Conservation (phyloP, 179 eudicot species). For the Carnegiea gigantea region DNA sequence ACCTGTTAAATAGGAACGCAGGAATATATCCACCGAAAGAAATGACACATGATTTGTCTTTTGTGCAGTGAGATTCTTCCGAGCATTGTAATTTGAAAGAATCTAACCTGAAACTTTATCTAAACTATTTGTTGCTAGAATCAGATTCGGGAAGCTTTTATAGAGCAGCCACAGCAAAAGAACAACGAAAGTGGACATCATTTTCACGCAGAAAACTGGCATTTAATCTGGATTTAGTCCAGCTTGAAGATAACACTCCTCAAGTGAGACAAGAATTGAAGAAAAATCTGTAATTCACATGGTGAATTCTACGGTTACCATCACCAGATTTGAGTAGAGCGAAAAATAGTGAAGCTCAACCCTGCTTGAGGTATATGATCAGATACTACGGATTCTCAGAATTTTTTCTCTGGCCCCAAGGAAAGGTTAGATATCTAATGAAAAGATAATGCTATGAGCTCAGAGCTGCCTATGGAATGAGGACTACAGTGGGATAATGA, state of each 20-base stretch:
- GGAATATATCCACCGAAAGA: constrained; percentile 11
- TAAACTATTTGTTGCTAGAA: constrained; percentile 8
- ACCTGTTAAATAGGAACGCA: constrained; percentile 8
- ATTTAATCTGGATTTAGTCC: background rate
- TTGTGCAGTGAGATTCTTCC: background rate
- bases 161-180: constrained; percentile 5
- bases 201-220: background rate
- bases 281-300: background rate
- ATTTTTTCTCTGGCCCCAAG: background rate
- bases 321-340: background rate
- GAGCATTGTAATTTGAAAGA: background rate
- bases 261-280: background rate
- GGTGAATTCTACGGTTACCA: background rate
- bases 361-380: background rate
- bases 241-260: background rate
- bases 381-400: background rate
- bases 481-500: background rate
- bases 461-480: background rate
- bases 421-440: background rate
- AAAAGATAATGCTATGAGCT: background rate
- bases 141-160: constrained; percentile 8
- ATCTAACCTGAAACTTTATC: constrained; percentile 13
- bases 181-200: background rate
- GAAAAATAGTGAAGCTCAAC: background rate
- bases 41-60: constrained; percentile 17